Conservation (phyloP, 805 yeast genomes). For the Yamadazyma scolyti region DNA sequence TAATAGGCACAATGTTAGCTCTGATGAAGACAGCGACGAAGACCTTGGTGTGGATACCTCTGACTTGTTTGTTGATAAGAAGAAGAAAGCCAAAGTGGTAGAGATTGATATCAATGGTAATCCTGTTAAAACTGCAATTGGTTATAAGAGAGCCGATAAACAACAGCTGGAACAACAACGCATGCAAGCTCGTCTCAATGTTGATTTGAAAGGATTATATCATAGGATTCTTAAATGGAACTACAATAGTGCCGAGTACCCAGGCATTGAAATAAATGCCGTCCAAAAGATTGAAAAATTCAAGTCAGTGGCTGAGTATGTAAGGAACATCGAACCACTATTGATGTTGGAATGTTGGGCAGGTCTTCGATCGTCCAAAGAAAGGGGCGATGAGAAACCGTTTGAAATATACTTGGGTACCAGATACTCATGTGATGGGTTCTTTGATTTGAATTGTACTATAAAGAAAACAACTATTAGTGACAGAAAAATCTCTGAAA, state of each 20-base stretch:
- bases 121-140: conserved; percentile 20
- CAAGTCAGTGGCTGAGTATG: conserved; percentile 59
- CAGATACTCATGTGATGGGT: conserved; percentile 77
- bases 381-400: conserved; percentile 56
- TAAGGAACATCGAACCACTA: conserved; percentile 69
- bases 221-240: conserved; percentile 72
- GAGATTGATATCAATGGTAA: conserved; percentile 44
- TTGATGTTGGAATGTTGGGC: conserved; percentile 93
- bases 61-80: conserved; percentile 38
- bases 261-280: conserved; percentile 32
- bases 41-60: conserved; percentile 22
- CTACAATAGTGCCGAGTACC: conserved; percentile 58
- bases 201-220: conserved; percentile 75
- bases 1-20: conserved; percentile 27
- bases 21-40: conserved; percentile 25
- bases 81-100: conserved; percentile 28
- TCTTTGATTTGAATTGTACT: conserved; percentile 82
- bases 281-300: conserved; percentile 46
- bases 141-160: conserved; percentile 27
- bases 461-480: conserved; percentile 49
- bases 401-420: conserved; percentile 72
- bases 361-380: conserved; percentile 69
- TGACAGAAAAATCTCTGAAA: conserved; percentile 60
- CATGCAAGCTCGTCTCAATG: conserved; percentile 76
- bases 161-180: conserved; percentile 60